Conservation (phyloP, 805 yeast species). For the Schwanniomyces pseudopolymorphus region DNA sequence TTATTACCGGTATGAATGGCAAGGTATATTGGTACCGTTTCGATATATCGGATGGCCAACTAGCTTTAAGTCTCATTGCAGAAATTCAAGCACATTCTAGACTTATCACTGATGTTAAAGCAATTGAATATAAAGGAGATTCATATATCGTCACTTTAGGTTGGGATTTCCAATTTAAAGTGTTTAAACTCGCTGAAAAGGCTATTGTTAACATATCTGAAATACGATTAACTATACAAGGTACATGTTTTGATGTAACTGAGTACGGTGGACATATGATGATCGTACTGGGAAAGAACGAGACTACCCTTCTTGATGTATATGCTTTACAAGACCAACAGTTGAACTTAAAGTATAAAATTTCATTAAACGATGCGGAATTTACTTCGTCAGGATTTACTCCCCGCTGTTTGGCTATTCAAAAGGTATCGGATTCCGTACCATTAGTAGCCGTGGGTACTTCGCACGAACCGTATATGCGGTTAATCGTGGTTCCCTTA, state of each 20-base stretch:
- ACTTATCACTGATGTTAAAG: constrained; percentile 38
- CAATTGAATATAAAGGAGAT: constrained; percentile 13
- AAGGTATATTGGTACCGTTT: constrained; percentile 15
- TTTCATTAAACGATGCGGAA: constrained; percentile 73
- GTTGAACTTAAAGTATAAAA: constrained; percentile 37
- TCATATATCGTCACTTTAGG: constrained; percentile 55
- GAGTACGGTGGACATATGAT: constrained; percentile 28
- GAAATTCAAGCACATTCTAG: constrained; percentile 33
- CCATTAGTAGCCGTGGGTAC: constrained; percentile 62
- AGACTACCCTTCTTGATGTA: constrained; percentile 57
- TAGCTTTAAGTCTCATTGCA: constrained; percentile 4
- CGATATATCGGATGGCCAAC: neutral
- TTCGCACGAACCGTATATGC: constrained; percentile 75
- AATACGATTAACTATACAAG: constrained; percentile 46
- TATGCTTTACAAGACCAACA: constrained; percentile 20
- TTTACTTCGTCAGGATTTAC: constrained; percentile 65
- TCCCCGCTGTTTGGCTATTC: constrained; percentile 45
- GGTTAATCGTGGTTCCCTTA: constrained; percentile 56
- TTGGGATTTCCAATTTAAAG: constrained; percentile 51
- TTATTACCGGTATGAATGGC: constrained; percentile 58
- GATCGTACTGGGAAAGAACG: constrained; percentile 57
- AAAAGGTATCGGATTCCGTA: constrained; percentile 7
- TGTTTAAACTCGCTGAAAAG: constrained; percentile 27
- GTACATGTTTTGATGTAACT: constrained; percentile 50
- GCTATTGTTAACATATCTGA: constrained; percentile 12